Base-by-base conservation (phyloP, 2,329 filamentous ascomycete genomes). In the Malbranchea zuffiana region DNA sequence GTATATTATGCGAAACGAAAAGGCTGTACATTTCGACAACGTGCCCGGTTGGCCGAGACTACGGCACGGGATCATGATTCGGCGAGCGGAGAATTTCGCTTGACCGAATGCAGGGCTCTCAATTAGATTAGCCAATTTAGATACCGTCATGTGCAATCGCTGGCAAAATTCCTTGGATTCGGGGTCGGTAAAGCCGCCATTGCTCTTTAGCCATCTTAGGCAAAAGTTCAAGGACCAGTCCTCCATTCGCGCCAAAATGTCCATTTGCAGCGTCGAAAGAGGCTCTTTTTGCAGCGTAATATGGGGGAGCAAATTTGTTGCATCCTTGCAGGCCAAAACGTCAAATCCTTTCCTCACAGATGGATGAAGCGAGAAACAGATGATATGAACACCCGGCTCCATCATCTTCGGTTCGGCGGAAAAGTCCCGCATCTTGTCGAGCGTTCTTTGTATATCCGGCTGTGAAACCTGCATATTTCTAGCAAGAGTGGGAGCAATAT, bases 381-480 rank as follows among this genome's bases (percentile, higher is more conserved):
- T 54, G 3, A 67, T 43, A 44, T 67, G 60, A 10, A 66, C 55
- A 27, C 59, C 61, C 30, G 60, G 44, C 19, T 46, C 44, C 29
- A 50, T 45, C 27, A 55, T 44, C 21, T 43, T 42, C 28, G 49
- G 46, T 3, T 38, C 27, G 2, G 41, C 33, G 8, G 44, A 37
- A 53, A 75, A 82, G 12, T 62, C 66, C 11, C 74, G 71, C 69
- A 93, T 82, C 18, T 71, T 68, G 6, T 65, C 61, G 8, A 93
- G 62, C 39, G 77, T 74, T 4, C 59, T 54, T 29, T 71, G 67
- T 3, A 93, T 63, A n/a, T 75, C 71, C 1, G 65, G 59, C 2
- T 69, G 66, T 31, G 78, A 70, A 39, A 92, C 77, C 50, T 88
- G 82, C 68, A 93, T 80, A 44, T 74, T 80, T 16, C 75, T 69